Evolutionary conservation across 805 yeast species (phyloP).

Genomic region (Candida berthetii): DNA sequence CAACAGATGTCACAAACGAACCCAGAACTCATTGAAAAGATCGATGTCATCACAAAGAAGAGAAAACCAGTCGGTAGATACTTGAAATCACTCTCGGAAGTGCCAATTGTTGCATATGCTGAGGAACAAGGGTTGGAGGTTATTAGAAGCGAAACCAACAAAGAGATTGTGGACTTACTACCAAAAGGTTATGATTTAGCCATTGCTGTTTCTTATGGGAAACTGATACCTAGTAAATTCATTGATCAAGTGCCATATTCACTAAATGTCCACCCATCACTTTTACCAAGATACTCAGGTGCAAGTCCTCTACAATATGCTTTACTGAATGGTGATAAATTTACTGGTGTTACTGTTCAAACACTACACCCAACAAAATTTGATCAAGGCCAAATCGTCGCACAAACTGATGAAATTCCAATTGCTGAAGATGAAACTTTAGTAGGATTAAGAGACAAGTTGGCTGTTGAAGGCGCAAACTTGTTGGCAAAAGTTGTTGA

Average conservation of each 20-base stretch:
- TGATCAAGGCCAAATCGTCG: conserved; percentile 69
- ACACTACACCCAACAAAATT: conserved; percentile 84
- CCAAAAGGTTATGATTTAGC: conserved; percentile 47
- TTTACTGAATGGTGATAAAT: conserved; percentile 50
- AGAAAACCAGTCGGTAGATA: conserved; percentile 64
- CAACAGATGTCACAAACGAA: conserved; percentile 16
- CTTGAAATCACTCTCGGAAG: conserved; percentile 35
- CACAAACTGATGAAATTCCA: conserved; percentile 42
- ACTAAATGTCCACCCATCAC: conserved; percentile 87
- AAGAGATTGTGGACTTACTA: conserved; percentile 29
- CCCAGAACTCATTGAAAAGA: conserved; percentile 17
- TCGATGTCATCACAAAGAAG: conserved; percentile 60
- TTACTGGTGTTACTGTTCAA: conserved; percentile 85
- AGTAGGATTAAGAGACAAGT: conserved; percentile 35
- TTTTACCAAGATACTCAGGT: conserved; percentile 78
- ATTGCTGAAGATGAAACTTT: conserved; percentile 40
- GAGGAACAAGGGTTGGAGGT: conserved; percentile 25
- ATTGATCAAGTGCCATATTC: conserved; percentile 48
- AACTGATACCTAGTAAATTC: conserved; percentile 62
- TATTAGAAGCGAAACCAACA: conserved; percentile 43
- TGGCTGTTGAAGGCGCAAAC: conserved; percentile 60
- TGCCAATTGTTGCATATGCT: conserved; percentile 46
- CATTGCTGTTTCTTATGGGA: conserved; percentile 91
- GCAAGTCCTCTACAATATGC: conserved; percentile 88
- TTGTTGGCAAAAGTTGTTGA: conserved; percentile 42